Conservation (phyloP, 805 yeast species). For the Wickerhamomyces bisporus region DNA sequence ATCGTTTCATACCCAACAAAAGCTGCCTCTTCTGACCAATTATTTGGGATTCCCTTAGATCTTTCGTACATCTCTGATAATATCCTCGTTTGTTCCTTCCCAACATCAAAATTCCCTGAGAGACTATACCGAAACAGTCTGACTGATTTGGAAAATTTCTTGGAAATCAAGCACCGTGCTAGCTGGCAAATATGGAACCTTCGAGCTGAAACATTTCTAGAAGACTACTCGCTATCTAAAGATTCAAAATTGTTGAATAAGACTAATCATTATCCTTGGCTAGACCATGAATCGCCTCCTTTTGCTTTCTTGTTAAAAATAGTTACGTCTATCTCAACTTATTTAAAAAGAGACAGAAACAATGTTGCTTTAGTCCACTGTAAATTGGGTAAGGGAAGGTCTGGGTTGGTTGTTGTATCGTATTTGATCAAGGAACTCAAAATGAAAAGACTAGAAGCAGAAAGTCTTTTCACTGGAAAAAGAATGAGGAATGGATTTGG, state of each 20-base stretch:
- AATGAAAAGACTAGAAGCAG: conserved; percentile 40
- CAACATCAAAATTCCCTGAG: conserved; percentile 43
- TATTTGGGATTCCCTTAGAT: conserved; percentile 42
- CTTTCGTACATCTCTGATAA: conserved; percentile 61
- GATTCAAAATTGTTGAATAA: conserved; percentile 3
- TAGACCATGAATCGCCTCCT: conserved; percentile 77
- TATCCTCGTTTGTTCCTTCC: conserved; percentile 73
- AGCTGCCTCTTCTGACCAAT: conserved; percentile 15
- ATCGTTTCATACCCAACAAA: conserved; percentile 8
- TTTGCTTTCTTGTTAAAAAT: conserved; percentile 42
- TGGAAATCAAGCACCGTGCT: conserved; percentile 41
- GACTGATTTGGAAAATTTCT: conserved; percentile 41
- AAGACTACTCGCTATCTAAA: conserved; percentile 28
- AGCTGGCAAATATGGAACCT: conserved; percentile 76
- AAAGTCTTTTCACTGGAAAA: conserved; percentile 44
- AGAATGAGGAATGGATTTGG: conserved; percentile 55
- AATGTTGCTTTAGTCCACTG: conserved; percentile 77
- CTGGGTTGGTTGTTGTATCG: conserved; percentile 73
- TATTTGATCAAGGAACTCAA: conserved; percentile 51
- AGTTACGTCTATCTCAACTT: conserved; percentile 41
- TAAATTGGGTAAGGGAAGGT: conserved; percentile 87
- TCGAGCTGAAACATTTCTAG: conserved; percentile 47
- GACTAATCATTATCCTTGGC: conserved; percentile 42
- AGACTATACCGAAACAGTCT: conserved; percentile 49
- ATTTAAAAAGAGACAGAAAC: conserved; percentile 27